Evolutionary conservation across 1,284 basidiomycete species (phyloP), one percentile per base, ranked within the genome.

Genomic region (Ceratobasidium sp.): DNA sequence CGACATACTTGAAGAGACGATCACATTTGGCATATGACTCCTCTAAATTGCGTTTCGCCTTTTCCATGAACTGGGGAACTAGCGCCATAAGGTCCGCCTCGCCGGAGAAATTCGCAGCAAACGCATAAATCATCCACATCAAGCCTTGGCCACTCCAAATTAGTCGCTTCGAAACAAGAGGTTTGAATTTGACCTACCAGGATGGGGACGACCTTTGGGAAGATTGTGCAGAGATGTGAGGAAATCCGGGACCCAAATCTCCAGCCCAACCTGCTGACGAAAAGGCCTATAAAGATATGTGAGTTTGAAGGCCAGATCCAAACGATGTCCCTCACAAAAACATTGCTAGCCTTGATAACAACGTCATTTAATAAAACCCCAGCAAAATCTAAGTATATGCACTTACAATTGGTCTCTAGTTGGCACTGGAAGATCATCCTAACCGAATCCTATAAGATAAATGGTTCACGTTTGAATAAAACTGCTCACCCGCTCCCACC

Each of bases 181-280:
- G n/a, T 2, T 1, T 3, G 15, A 42, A 35, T 22, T 12, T 4
- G 13, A 54, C 50, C 17, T 54, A 65, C 62, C 62, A 31, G 62
- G 62, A 54, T 65, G 62, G 6, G 62, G 62, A 1, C 62, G 62
- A 17, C 62, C 34, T 13, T 65, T 38, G 27, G 62, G 62, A 25
- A 50, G 62, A 8, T 5, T 2, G 31, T 65, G 62, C 32, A 65
- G 29, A 43, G 47, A 53, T 29, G 62, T 50, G 17, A 65, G 62
- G 35, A 65, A 65, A 52, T 65, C 62, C 20, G 62, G 62, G 12
- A 65, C 49, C 62, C 62, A 65, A n/a, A 65, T 53, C 50, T 65
- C 62, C 13, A 65, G n/a, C 1, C 62, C 62, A 1, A 53, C 49
- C 32, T 65, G 49, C 29, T 65, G 53, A 27, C 62, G 62, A 22